Evolutionary conservation across 1,284 basidiomycete genomes (phyloP), one percentile per base, ranked within the genome.

Genomic region (Gymnopus androsaceus): DNA sequence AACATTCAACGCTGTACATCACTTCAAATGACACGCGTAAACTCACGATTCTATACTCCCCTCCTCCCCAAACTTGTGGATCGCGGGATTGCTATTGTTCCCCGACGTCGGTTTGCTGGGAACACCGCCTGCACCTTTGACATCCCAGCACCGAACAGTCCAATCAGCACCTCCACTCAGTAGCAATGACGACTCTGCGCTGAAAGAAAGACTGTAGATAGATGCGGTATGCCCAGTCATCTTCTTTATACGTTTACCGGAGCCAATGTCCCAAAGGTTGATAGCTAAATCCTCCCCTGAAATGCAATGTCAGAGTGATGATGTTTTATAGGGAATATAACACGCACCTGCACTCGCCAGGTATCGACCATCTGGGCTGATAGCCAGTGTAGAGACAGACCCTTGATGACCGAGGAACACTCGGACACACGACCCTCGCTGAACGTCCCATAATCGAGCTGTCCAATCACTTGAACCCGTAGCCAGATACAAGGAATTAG

Each of bases 371-470:
- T 98, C 96, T 3, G 95, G 94, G 64, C 91, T 94, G 65, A 98
- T 84, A 3, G 93, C 92, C 58, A 99, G 75, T 2, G 89, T 84
- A 4, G 94, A 91, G n/a, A 99, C 82, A 4, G 90, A 79, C 47
- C 92, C 94, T 64, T 95, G 92, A 69, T 99, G 97, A 0, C 96
- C 97, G 31, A 97, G 86, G 72, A 99, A 99, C 19, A 99, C 90
- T 9, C 97, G 87, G 3, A 99, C 87, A 70, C 94, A 97, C 3
- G 87, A 82, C 4, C 97, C 97, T 30, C 90, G 86, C 67, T 99
- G 97, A n/a, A 98, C 93, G 68, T 99, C 97, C 97, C 97, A 99
- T 36, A 99, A 73, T 42, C 97, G 85, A 59, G 94, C 94, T 4
- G 95, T 95, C 79, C 92, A 90, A 70, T 99, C 97, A 62, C 90